Evolutionary conservation across 108 stramenopile species (phyloP).

Genomic region (Nitzschia putrida): DNA sequence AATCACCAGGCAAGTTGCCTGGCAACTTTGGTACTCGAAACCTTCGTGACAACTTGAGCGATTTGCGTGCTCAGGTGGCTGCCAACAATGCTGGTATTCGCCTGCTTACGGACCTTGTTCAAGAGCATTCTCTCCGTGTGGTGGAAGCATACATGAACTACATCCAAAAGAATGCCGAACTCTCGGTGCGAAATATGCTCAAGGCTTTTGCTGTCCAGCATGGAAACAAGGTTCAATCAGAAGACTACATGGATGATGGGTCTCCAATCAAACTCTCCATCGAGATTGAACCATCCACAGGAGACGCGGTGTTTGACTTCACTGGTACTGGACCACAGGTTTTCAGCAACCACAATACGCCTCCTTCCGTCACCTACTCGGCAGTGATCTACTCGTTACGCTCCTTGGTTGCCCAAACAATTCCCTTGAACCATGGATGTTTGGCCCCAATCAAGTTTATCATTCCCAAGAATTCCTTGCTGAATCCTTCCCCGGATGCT

Average conservation of each 20-base stretch:
- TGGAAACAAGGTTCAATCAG: conserved; percentile 66
- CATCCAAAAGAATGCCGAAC: conserved; percentile 96
- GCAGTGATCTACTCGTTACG: conserved; percentile 98
- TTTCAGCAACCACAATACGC: conserved; percentile 94
- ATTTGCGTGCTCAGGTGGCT: conserved; percentile 96
- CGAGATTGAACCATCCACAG: conserved; percentile 79
- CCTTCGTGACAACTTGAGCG: conserved; percentile 92
- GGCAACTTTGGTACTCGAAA: conserved; percentile 90
- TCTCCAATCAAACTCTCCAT: conserved; percentile 89
- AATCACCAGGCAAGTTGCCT: conserved; percentile 77
- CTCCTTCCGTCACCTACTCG: conserved; percentile 97
- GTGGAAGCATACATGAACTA: conserved; percentile 96
- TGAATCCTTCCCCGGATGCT: conserved; percentile 91
- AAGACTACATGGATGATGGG: conserved; percentile 98
- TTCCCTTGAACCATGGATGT: conserved; percentile 99
- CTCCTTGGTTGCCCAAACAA: conserved; percentile 88
- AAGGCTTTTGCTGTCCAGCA: conserved; percentile 70
- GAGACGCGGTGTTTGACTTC: conserved; percentile 93
- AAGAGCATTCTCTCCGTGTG: conserved; percentile 84
- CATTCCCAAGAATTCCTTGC: conserved; percentile 81
- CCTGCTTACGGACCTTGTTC: conserved; percentile 79
- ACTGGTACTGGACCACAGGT: conserved; percentile 97
- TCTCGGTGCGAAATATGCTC: conserved; percentile 92
- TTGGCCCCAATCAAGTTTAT: conserved; percentile 91
- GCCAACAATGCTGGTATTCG: conserved; percentile 95